Conservation (phyloP, 1,284 basidiomycete species). For the Pyrrhoderma noxium region DNA sequence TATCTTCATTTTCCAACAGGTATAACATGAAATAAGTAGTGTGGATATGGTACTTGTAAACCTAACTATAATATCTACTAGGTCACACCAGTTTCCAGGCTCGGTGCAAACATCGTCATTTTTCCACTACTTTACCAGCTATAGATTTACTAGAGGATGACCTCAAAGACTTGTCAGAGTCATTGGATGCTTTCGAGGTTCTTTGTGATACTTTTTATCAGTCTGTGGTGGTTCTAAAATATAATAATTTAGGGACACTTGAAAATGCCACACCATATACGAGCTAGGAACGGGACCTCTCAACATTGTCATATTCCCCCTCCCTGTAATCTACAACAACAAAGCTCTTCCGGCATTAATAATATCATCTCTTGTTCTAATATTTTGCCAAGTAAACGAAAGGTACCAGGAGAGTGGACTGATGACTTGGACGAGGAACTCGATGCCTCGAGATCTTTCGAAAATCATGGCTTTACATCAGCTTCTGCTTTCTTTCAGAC, state of each 20-base stretch:
- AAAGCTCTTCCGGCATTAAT: background rate
- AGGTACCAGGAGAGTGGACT: conserved; percentile 7
- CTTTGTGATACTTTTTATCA: no score
- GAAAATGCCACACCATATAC: conserved; percentile 6
- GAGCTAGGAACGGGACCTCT: background rate
- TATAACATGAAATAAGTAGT: no score
- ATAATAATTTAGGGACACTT: conserved; percentile 3
- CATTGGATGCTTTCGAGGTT: conserved; percentile 6
- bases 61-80: no score
- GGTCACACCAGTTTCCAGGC: background rate
- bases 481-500: background rate
- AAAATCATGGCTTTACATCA: background rate
- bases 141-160: background rate
- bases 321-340: background rate
- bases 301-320: background rate
- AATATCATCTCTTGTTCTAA: background rate
- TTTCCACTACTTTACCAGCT: conserved; percentile 3
- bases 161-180: background rate
- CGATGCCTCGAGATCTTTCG: background rate
- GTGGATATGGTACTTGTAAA: no score
- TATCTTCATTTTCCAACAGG: no score
- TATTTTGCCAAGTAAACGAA: background rate
- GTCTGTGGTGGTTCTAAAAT: no score
- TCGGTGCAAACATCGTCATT: conserved; percentile 4
- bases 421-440: background rate